Conservation (phyloP, 73 alveolate genomes). For the Effrenium voratum region DNA sequence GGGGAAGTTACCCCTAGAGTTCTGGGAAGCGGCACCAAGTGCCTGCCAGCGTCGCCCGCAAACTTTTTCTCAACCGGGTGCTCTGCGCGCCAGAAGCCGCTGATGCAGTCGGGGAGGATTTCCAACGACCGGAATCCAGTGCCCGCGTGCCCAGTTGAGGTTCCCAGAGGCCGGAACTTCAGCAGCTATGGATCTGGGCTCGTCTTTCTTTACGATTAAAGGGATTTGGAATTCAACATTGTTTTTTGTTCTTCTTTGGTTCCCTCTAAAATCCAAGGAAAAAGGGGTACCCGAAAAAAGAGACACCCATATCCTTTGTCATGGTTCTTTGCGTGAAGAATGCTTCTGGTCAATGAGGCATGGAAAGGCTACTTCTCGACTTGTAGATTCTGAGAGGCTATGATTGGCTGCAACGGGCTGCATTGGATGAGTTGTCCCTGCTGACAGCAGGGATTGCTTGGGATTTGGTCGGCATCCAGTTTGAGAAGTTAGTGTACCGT, state of each 20-base stretch:
- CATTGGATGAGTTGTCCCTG: neutral
- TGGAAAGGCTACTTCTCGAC: too few relatives aligned
- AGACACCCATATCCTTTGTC: too few relatives aligned
- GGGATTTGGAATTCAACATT: neutral
- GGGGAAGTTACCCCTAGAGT: too few relatives aligned
- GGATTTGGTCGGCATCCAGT: neutral
- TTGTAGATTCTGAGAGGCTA: too few relatives aligned
- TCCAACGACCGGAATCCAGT: slow-evolving; percentile 79
- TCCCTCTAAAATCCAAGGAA: too few relatives aligned
- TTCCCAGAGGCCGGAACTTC: neutral
- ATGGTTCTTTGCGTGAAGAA: too few relatives aligned
- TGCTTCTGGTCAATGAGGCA: too few relatives aligned
- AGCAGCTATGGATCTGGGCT: too few relatives aligned
- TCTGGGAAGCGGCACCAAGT: too few relatives aligned
- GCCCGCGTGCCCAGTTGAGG: neutral
- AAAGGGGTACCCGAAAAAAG: too few relatives aligned
- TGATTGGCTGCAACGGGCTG: neutral
- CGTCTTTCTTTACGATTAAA: too few relatives aligned
- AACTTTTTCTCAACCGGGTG: neutral
- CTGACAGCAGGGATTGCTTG: neutral
- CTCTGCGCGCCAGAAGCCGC: slow-evolving; percentile 47
- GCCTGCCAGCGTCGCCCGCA: too few relatives aligned
- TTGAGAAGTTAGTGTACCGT: neutral
- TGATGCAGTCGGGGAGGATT: slow-evolving; percentile 84
- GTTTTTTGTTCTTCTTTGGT: neutral